These are phyloP conservation scores for Skeletonema potamos DNA, from an alignment of 108 stramenopile genomes.

Conservation along the genomic window DNA sequence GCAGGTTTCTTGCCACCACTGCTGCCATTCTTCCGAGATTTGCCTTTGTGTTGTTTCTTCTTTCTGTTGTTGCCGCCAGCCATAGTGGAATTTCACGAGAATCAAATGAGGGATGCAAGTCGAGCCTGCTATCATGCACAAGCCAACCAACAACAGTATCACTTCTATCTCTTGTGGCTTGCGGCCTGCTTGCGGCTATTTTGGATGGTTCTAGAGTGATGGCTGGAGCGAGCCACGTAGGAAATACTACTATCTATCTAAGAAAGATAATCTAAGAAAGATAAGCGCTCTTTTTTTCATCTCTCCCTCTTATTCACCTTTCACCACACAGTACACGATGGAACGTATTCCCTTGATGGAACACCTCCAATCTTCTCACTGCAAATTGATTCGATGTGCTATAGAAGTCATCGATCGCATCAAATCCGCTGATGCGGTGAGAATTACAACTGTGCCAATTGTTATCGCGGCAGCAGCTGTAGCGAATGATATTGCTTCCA, in stretches of 20 bases:
- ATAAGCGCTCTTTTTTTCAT: too few species aligned
- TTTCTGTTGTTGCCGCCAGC: constrained; percentile 41
- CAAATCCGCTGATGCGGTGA: constrained; percentile 10
- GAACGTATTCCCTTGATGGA: too few species aligned
- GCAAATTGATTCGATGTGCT: constrained; percentile 18
- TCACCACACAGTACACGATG: too few species aligned
- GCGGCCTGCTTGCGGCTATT: background rate
- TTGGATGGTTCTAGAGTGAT: too few species aligned
- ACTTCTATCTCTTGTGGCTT: too few species aligned
- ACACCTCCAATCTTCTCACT: background rate
- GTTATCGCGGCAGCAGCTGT: too few species aligned
- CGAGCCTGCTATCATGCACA: background rate
- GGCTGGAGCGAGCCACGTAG: too few species aligned
- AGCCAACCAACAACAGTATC: too few species aligned
- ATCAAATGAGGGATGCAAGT: background rate
- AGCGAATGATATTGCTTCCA: background rate
- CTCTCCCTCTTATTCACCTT: background rate
- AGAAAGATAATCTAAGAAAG: too few species aligned
- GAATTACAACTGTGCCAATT: background rate
- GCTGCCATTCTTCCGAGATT: constrained; percentile 10
- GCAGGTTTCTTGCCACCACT: constrained; percentile 14
- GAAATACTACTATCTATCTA: too few species aligned
- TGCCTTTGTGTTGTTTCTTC: constrained; percentile 29
- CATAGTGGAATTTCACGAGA: constrained; percentile 9
- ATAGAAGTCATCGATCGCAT: constrained; percentile 13